A percentile compares a stretch with the other conserved stretches of the same genome.
Evolutionary conservation across 2,329 filamentous ascomycete species (phyloP).

Genomic region (Triangularia setosa): DNA sequence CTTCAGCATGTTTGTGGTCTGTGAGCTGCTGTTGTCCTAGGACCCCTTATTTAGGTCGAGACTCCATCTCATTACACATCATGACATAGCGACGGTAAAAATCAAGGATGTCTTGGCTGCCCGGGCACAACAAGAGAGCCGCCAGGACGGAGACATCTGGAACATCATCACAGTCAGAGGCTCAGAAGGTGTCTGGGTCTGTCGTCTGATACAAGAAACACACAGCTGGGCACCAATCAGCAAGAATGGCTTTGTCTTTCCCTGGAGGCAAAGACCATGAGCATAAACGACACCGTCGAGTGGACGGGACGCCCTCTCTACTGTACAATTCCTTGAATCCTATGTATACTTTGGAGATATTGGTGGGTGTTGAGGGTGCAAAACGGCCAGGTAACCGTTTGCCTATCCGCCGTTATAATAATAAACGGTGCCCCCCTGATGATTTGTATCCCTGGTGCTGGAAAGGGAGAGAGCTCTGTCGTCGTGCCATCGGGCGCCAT

Average conservation of each 20-base stretch:
- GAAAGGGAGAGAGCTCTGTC: not conserved
- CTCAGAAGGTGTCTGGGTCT: not conserved
- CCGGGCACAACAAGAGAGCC: not conserved
- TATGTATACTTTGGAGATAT: not conserved
- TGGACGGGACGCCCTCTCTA: not conserved
- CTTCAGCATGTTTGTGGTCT: not conserved
- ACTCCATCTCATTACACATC: constrained; percentile 1
- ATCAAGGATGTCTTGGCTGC: not conserved
- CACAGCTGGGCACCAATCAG: not conserved
- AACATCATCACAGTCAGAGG: not conserved
- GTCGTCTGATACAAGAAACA: not conserved
- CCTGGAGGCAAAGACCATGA: not conserved
- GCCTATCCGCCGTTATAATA: not conserved
- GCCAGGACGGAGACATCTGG: not conserved
- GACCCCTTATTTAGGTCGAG: not conserved
- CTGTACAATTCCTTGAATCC: not conserved
- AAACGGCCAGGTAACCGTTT: not conserved
- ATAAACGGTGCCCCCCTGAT: not conserved
- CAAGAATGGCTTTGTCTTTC: not conserved
- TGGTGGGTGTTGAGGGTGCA: not conserved
- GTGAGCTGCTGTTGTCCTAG: not conserved
- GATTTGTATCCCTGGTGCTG: not conserved
- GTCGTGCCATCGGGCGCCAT: not conserved
- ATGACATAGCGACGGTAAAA: not conserved
- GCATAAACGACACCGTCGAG: not conserved